Evolutionary conservation across 345 rosid species (phyloP).

Genomic region (Gossypium rotundifolium): DNA sequence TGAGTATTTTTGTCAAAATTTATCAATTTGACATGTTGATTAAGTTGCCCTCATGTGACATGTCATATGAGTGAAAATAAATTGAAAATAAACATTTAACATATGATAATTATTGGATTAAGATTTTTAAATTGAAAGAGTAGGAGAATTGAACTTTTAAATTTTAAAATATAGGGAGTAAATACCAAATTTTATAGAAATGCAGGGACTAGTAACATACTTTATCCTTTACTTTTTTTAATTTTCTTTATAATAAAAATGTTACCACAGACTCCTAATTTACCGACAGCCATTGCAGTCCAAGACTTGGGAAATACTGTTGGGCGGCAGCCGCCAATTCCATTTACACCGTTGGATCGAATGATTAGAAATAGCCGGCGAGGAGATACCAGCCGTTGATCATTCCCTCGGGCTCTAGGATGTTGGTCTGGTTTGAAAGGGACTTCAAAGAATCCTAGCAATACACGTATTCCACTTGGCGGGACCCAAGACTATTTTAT

Average conservation of each 20-base stretch:
- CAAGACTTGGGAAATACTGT: constrained; percentile 33
- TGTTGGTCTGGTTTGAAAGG: constrained; percentile 1
- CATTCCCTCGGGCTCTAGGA: constrained; percentile 16
- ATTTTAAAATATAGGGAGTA: no score
- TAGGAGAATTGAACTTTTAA: no score
- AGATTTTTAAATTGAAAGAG: no score
- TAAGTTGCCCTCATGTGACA: no score
- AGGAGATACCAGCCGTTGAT: constrained; percentile 44
- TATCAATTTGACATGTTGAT: no score
- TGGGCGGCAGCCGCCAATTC: constrained; percentile 82
- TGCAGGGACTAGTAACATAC: no score
- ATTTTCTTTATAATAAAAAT: constrained; percentile 10
- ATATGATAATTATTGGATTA: no score
- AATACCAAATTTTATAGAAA: no score
- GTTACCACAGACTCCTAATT: constrained; percentile 21
- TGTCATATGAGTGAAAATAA: no score
- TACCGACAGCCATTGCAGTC: constrained; percentile 49
- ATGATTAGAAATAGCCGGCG: constrained; percentile 33
- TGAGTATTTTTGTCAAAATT: no score
- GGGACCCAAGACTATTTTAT: constrained; percentile 16
- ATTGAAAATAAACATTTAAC: no score
- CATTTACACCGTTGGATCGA: constrained; percentile 40
- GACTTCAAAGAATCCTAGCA: constrained; percentile 33
- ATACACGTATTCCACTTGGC: constrained; percentile 27
- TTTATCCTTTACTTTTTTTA: background rate